phyloP scores from a whole-genome alignment of 805 yeast genomes.

The Starmerella apis region DNA sequence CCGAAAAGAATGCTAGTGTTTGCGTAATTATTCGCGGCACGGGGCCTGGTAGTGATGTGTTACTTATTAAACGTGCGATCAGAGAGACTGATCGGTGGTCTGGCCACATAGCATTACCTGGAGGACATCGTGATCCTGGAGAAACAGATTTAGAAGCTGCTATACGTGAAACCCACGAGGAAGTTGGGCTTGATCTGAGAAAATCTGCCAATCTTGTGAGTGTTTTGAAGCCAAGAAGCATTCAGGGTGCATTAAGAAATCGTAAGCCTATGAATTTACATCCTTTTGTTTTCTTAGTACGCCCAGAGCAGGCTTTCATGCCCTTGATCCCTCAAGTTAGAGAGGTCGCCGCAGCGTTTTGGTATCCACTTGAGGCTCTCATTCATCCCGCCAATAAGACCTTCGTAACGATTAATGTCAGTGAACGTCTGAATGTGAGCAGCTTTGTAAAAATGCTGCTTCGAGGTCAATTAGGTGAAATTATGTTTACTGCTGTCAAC shows the following conservation, averaged over 20 bases:
- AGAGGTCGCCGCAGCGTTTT: slow-evolving; percentile 34
- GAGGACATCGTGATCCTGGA: slow-evolving; percentile 33
- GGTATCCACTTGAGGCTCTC: slow-evolving; percentile 31
- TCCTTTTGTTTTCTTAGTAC: slow-evolving; percentile 31
- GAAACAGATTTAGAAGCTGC: slow-evolving; percentile 32
- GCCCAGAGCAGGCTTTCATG: slow-evolving; percentile 18
- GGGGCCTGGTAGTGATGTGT: slow-evolving; percentile 27
- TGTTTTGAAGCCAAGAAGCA: slow-evolving; percentile 31
- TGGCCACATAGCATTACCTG: slow-evolving; percentile 36
- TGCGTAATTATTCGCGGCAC: slow-evolving; percentile 7
- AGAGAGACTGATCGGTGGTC: slow-evolving; percentile 35
- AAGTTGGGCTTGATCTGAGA: slow-evolving; percentile 33
- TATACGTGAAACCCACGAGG: slow-evolving; percentile 33
- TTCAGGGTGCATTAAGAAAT: slow-evolving; percentile 31
- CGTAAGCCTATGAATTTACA: slow-evolving; percentile 30
- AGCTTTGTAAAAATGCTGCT: slow-evolving; percentile 15
- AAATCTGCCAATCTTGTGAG: slow-evolving; percentile 29
- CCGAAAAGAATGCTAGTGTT: slow-evolving; percentile 9
- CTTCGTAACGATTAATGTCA: slow-evolving; percentile 23
- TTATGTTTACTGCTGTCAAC: slow-evolving; percentile 28
- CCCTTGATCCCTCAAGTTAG: slow-evolving; percentile 27
- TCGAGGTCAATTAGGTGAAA: slow-evolving; percentile 24
- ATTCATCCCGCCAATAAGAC: slow-evolving; percentile 18
- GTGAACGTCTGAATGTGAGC: slow-evolving; percentile 23
- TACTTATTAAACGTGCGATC: slow-evolving; percentile 33